Percentiles rank a stretch among this genome's conserved stretches.
phyloP scores from a whole-genome alignment of 1,284 basidiomycete genomes.

The Exobasidium cylindrosporum region DNA sequence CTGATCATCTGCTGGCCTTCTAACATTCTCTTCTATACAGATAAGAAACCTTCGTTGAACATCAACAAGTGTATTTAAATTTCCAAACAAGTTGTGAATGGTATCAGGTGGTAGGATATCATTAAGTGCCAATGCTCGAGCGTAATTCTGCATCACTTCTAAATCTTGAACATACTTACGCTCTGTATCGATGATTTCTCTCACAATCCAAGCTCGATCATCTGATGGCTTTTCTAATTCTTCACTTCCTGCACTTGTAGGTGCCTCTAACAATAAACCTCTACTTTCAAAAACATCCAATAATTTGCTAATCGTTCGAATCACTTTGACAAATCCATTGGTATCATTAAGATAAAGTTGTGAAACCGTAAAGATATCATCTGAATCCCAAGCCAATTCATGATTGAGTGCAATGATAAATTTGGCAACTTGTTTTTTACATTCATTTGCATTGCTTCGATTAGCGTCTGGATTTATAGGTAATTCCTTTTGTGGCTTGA shows the following conservation, averaged over 20 bases:
- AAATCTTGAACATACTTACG: conserved; percentile 97
- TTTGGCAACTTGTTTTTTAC: conserved; percentile 61
- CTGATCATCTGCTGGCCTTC: conserved; percentile 65
- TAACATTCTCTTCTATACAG: conserved; percentile 66
- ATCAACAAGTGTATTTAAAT: conserved; percentile 90
- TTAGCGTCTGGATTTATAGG: conserved; percentile 59
- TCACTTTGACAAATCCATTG: conserved; percentile 91
- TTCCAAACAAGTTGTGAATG: conserved; percentile 91
- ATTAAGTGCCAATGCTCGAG: conserved; percentile 65
- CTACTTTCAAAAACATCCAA: conserved; percentile 75
- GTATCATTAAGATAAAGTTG: conserved; percentile 79
- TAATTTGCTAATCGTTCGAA: conserved; percentile 84
- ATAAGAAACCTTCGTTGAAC: conserved; percentile 96
- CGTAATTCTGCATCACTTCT: conserved; percentile 72
- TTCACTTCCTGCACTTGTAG: conserved; percentile 53
- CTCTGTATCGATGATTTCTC: conserved; percentile 88
- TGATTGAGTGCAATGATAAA: conserved; percentile 62
- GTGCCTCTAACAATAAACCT: conserved; percentile 64
- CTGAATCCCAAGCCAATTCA: conserved; percentile 58
- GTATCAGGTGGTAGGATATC: conserved; percentile 89
- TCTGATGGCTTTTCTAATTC: conserved; percentile 55
- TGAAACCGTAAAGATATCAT: conserved; percentile 65
- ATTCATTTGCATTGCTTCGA: conserved; percentile 70
- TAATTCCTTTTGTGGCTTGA: conserved; percentile 67
- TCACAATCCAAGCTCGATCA: conserved; percentile 73